phyloP scores from a whole-genome alignment of 371 early-diverging fungal species.

The Mucor velutinosus region DNA sequence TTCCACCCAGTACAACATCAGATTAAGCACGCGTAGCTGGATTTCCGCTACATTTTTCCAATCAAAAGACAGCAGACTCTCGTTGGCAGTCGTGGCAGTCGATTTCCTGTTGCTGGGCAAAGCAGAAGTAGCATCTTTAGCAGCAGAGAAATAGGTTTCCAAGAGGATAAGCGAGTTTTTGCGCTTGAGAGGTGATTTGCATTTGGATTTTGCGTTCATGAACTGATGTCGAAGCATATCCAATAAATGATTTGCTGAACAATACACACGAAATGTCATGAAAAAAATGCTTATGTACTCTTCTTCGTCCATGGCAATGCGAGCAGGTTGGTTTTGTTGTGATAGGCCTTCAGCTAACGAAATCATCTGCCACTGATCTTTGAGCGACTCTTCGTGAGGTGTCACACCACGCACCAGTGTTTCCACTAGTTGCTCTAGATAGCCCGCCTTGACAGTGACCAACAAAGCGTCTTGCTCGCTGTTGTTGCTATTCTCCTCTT shows the following conservation, averaged over 20 bases:
- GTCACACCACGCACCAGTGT: slow-evolving; percentile 55
- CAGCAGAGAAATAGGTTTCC: slow-evolving; percentile 13
- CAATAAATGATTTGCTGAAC: slow-evolving; percentile 47
- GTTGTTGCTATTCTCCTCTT: not conserved
- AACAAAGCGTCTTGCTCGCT: slow-evolving; percentile 11
- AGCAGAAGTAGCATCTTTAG: not conserved
- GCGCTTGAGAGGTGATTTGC: not conserved
- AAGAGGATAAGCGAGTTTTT: slow-evolving; percentile 11
- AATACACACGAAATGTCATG: slow-evolving; percentile 60
- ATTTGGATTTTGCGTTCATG: slow-evolving; percentile 30
- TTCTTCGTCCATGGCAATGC: slow-evolving; percentile 44
- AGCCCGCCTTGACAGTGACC: slow-evolving; percentile 56
- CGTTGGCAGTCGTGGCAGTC: slow-evolving; percentile 2
- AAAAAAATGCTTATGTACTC: slow-evolving; percentile 56
- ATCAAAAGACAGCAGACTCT: slow-evolving; percentile 4
- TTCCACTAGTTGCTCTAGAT: slow-evolving; percentile 55
- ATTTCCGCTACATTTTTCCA: slow-evolving; percentile 48
- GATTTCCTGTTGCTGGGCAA: slow-evolving; percentile 5
- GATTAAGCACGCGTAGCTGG: slow-evolving; percentile 52
- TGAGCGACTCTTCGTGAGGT: slow-evolving; percentile 37
- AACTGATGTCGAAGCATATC: slow-evolving; percentile 53
- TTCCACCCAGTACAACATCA: slow-evolving; percentile 69
- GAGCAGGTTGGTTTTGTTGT: slow-evolving; percentile 4
- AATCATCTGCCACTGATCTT: slow-evolving; percentile 48
- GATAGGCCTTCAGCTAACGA: slow-evolving; percentile 23